Evolutionary conservation across 139 green algal genomes (phyloP).

Genomic region (Micractinium sp.): DNA sequence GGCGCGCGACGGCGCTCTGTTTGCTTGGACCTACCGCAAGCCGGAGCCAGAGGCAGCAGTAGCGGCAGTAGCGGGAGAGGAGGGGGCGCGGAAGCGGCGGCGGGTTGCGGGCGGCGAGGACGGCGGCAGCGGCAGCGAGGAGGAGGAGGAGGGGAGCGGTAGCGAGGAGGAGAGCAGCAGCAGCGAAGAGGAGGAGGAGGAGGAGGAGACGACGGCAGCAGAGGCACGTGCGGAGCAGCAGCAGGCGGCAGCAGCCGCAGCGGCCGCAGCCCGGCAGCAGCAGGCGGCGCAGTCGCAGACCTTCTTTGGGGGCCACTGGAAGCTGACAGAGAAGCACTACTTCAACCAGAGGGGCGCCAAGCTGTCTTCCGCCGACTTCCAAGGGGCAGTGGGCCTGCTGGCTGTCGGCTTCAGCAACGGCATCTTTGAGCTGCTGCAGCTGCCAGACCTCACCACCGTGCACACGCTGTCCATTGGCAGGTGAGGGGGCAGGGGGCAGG

Average conservation of each 20-base stretch:
- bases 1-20: constrained; percentile 87
- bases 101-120: neutral
- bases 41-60: neutral
- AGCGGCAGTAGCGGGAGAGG: constrained; percentile 1
- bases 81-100: constrained; percentile 11
- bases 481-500: neutral
- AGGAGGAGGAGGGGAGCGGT: neutral
- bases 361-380: constrained; percentile 66
- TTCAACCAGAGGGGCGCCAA: constrained; percentile 68
- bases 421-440: constrained; percentile 89
- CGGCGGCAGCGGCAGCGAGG: neutral
- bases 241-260: constrained; percentile 13
- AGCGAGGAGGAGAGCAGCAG: neutral
- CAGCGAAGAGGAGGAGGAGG: constrained; percentile 5
- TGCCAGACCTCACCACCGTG: constrained; percentile 82
- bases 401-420: constrained; percentile 83
- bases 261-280: neutral
- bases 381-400: constrained; percentile 67
- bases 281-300: constrained; percentile 23
- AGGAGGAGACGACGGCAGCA: neutral
- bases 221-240: neutral
- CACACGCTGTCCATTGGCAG: constrained; percentile 67
- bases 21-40: constrained; percentile 77
- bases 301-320: constrained; percentile 74
- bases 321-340: constrained; percentile 82